These are phyloP conservation scores for Lepidopterella palustris DNA, from an alignment of 495 filamentous ascomycete species.

Conservation along the genomic window DNA sequence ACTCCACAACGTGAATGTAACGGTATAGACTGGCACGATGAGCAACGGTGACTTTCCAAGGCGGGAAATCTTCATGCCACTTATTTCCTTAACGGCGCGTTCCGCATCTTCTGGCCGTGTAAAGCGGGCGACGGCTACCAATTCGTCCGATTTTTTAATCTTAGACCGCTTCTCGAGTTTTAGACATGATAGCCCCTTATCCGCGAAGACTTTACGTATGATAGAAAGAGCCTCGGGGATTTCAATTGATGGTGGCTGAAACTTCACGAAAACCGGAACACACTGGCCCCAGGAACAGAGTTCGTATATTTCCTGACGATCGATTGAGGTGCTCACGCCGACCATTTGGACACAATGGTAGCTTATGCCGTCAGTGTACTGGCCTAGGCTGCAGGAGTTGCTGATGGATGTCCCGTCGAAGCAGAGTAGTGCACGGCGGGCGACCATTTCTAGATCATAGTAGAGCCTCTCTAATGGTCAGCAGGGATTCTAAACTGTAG, in stretches of 20 bases:
- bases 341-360: not conserved
- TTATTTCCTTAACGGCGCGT: not conserved
- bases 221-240: not conserved
- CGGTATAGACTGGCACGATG: not conserved
- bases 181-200: not conserved
- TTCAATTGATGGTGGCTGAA: not conserved
- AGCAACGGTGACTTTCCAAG: not conserved
- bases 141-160: not conserved
- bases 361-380: too few species aligned
- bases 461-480: too few species aligned
- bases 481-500: too few species aligned
- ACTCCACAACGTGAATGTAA: not conserved
- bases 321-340: not conserved
- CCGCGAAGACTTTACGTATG: not conserved
- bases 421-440: too few species aligned
- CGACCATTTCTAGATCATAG: too few species aligned
- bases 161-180: too few species aligned
- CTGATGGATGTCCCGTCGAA: too few species aligned
- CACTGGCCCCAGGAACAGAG: not conserved
- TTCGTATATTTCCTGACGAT: not conserved
- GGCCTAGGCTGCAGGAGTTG: too few species aligned
- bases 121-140: not conserved
- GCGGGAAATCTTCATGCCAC: not conserved
- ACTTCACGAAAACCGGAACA: not conserved
- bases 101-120: not conserved